Evolutionary conservation across 371 early-diverging fungal species (phyloP).

Genomic region (Fennellomyces sp.): DNA sequence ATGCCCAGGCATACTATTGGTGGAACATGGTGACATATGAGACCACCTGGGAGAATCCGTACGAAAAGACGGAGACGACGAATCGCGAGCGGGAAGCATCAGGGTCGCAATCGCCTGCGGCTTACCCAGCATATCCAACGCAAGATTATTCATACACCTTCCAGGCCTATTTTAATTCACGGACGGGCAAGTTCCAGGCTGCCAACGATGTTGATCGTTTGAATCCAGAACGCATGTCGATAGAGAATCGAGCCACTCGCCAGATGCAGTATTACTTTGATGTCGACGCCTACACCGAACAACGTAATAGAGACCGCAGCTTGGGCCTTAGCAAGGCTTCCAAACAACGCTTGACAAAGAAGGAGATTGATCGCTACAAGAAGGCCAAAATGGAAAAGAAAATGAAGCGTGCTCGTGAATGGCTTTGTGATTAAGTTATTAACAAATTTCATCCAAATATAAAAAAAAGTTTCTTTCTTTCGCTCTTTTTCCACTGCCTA

Average conservation of each 20-base stretch:
- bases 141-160: constrained; percentile 31
- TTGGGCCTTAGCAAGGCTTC: constrained; percentile 4
- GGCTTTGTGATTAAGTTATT: constrained; percentile 33
- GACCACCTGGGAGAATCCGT: constrained; percentile 55
- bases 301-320: constrained; percentile 25
- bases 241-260: constrained; percentile 40
- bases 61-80: constrained; percentile 2
- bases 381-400: constrained; percentile 48
- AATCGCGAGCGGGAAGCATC: background rate
- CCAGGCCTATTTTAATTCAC: constrained; percentile 53
- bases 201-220: constrained; percentile 35
- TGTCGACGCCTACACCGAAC: constrained; percentile 47
- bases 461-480: too few relatives aligned
- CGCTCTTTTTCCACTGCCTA: too few relatives aligned
- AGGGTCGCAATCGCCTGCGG: constrained; percentile 1
- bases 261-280: constrained; percentile 56
- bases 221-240: constrained; percentile 41
- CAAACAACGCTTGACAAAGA: constrained; percentile 36
- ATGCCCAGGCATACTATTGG: constrained; percentile 57
- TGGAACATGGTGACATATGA: constrained; percentile 66
- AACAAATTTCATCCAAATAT: background rate
- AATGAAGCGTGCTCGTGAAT: constrained; percentile 40
- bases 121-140: constrained; percentile 2
- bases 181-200: constrained; percentile 54
- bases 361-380: constrained; percentile 46